Evolutionary conservation across 495 filamentous ascomycete species (phyloP).

Genomic region (Xeromyces bisporus): DNA sequence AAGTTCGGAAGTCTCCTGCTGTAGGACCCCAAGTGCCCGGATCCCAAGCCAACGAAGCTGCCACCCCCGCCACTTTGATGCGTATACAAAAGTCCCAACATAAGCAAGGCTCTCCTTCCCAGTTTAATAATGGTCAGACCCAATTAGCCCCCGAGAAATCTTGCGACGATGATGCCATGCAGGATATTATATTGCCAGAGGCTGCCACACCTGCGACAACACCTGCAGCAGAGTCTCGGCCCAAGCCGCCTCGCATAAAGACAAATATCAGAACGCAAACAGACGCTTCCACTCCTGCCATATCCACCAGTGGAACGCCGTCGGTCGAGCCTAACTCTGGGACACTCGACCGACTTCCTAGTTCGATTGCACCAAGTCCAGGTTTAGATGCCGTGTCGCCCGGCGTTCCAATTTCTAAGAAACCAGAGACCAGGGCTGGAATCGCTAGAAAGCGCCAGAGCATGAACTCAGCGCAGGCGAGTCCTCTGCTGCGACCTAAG

Average conservation of each 20-base stretch:
- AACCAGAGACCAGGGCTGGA: constrained; percentile 19
- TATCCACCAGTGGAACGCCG: constrained; percentile 18
- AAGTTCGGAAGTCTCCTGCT: constrained; percentile 35
- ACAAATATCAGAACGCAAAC: constrained; percentile 21
- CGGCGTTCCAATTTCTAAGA: constrained; percentile 24
- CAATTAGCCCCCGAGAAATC: constrained; percentile 15
- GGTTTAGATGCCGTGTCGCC: constrained; percentile 24
- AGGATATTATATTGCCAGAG: constrained; percentile 50
- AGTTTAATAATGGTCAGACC: constrained; percentile 16
- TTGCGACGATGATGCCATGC: constrained; percentile 49
- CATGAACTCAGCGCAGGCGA: constrained; percentile 56
- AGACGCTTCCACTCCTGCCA: constrained; percentile 11
- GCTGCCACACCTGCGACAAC: constrained; percentile 25
- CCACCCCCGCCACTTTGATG: constrained; percentile 78
- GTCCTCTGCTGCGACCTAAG: constrained; percentile 73
- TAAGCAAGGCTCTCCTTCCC: constrained; percentile 8
- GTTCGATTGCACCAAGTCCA: constrained; percentile 20
- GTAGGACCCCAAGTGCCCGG: constrained; percentile 25
- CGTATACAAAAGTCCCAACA: constrained; percentile 36
- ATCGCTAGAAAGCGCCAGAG: constrained; percentile 50
- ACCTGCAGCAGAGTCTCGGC: constrained; percentile 17
- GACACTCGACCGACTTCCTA: constrained; percentile 7
- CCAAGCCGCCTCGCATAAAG: constrained; percentile 28
- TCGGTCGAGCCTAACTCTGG: constrained; percentile 15
- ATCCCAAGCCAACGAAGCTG: constrained; percentile 33